A percentile compares a stretch with the other conserved stretches of the same genome.
Conservation (phyloP, 345 rosid genomes). For the Sonneratia alba region DNA sequence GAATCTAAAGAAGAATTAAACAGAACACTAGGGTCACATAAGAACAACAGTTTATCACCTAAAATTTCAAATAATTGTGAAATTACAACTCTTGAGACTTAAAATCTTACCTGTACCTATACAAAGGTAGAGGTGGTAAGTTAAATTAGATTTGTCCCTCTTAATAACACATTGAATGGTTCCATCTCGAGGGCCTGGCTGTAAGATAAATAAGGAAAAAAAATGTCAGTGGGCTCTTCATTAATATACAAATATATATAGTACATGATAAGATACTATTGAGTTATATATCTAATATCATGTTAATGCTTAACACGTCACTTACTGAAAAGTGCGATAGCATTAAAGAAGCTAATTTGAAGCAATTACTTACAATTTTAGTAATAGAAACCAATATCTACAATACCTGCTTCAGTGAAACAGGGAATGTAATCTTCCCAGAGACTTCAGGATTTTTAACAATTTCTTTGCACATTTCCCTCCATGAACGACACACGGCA, state of each 20-base stretch:
- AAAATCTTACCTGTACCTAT: conserved; percentile 61
- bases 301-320: neutral
- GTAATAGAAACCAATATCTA: neutral
- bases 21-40: no score
- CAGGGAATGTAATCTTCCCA: conserved; percentile 91
- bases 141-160: conserved; percentile 81
- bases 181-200: conserved; percentile 91
- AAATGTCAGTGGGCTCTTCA: conserved; percentile 1
- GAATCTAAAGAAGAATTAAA: no score
- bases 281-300: neutral
- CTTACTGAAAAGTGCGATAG: neutral
- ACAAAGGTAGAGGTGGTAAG: conserved; percentile 89
- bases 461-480: conserved; percentile 93
- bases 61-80: no score
- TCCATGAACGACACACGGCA: conserved; percentile 92
- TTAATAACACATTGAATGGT: conserved; percentile 87
- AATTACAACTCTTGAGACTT: no score
- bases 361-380: conserved; percentile 1
- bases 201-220: conserved; percentile 19
- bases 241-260: neutral
- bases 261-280: neutral
- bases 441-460: conserved; percentile 72
- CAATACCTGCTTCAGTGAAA: conserved; percentile 75
- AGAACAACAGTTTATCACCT: no score
- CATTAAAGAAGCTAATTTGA: conserved; percentile 1